phyloP scores from a whole-genome alignment of 2,329 filamentous ascomycete genomes.

The Chrysoporthe austroafricana region DNA sequence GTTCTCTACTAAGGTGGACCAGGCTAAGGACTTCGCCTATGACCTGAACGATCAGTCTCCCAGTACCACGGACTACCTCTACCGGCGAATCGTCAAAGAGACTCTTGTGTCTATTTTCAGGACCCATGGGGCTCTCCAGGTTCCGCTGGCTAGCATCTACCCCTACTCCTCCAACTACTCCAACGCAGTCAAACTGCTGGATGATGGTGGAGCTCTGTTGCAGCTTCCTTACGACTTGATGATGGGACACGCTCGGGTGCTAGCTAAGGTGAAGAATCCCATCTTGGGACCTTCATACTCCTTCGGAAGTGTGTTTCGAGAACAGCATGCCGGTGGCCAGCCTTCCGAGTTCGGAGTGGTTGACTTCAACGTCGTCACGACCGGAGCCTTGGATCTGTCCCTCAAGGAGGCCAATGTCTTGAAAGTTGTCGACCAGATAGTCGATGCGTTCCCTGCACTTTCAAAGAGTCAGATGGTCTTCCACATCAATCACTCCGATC shows the following conservation, averaged over 20 bases:
- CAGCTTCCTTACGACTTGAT: constrained; percentile 96
- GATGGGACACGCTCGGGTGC: constrained; percentile 80
- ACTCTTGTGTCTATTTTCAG: constrained; percentile 79
- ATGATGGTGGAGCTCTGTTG: constrained; percentile 81
- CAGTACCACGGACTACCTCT: constrained; percentile 64
- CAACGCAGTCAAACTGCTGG: constrained; percentile 79
- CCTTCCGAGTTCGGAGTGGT: constrained; percentile 85
- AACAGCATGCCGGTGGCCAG: constrained; percentile 76
- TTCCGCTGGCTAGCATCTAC: constrained; percentile 74
- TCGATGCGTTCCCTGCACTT: constrained; percentile 77
- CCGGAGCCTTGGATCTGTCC: constrained; percentile 77
- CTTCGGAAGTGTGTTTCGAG: constrained; percentile 86
- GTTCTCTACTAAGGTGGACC: constrained; percentile 75
- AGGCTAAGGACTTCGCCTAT: constrained; percentile 81
- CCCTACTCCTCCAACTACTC: constrained; percentile 81
- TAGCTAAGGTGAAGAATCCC: constrained; percentile 71
- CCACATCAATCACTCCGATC: constrained; percentile 84
- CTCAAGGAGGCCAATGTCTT: constrained; percentile 92
- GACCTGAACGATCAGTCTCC: constrained; percentile 66
- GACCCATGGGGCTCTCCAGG: constrained; percentile 86
- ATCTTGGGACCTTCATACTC: constrained; percentile 77
- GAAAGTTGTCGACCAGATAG: constrained; percentile 91
- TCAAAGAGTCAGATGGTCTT: constrained; percentile 79
- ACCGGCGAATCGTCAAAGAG: constrained; percentile 75
- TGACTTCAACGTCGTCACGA: constrained; percentile 94